A percentile compares a stretch with the other conserved stretches of the same genome.
phyloP scores from a whole-genome alignment of 345 rosid species.

The Eucalyptus camaldulensis region DNA sequence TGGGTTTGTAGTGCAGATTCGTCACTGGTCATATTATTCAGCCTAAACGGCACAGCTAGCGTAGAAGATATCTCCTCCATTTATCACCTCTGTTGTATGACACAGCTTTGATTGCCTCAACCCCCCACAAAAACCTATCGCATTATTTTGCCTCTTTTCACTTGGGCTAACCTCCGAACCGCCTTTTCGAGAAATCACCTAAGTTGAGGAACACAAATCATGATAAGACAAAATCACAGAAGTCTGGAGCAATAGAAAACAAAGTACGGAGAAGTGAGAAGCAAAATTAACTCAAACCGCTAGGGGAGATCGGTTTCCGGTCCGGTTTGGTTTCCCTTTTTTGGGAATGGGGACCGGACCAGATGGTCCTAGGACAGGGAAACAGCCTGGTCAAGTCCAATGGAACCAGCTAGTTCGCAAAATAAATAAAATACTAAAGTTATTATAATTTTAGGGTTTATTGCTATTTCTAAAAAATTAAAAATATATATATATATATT shows the following conservation, averaged over 20 bases:
- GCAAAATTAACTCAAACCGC: not conserved
- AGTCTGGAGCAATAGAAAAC: not conserved
- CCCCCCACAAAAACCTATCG: not conserved
- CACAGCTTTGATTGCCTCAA: not conserved
- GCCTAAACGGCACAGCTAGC: constrained; percentile 27
- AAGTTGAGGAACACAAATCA: not conserved
- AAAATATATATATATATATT: too few species aligned
- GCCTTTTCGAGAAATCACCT: not conserved
- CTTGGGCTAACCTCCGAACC: not conserved
- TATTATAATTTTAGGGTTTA: too few species aligned
- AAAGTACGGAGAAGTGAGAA: not conserved
- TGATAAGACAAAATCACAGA: not conserved
- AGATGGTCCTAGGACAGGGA: too few species aligned
- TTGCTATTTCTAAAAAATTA: too few species aligned
- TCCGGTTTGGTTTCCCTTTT: too few species aligned
- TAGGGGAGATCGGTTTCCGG: too few species aligned
- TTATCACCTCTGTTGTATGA: not conserved
- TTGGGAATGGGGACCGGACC: too few species aligned
- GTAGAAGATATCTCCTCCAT: constrained; percentile 51
- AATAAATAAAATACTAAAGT: too few species aligned
- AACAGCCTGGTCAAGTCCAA: too few species aligned
- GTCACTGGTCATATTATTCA: not conserved
- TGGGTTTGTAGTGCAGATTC: constrained; percentile 7
- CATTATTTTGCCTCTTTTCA: not conserved
- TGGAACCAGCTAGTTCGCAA: too few species aligned